phyloP scores from a whole-genome alignment of 768 basidiomycete genomes.

The Chalciporus pseudorubinellus region DNA sequence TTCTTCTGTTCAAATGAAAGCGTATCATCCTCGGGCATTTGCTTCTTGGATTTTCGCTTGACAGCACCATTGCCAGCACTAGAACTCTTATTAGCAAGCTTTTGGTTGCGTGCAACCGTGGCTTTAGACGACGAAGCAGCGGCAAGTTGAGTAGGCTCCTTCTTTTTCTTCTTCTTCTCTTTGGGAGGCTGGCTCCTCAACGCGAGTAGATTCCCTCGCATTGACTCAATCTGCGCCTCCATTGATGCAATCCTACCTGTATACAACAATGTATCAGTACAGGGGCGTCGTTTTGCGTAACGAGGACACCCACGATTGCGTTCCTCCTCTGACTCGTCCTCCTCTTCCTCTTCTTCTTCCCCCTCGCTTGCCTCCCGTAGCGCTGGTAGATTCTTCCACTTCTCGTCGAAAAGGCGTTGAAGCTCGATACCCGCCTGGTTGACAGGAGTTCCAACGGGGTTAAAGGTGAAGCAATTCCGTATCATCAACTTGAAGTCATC shows the following conservation, averaged over 20 bases:
- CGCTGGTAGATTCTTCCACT: constrained; percentile 78
- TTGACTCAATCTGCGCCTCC: constrained; percentile 78
- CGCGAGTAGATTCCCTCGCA: constrained; percentile 65
- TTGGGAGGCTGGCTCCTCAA: constrained; percentile 56
- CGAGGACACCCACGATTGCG: constrained; percentile 52
- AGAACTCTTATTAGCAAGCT: constrained; percentile 34
- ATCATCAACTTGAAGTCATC: constrained; percentile 95
- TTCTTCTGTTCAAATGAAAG: constrained; percentile 97
- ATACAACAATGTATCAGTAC: constrained; percentile 14
- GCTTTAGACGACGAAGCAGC: constrained; percentile 67
- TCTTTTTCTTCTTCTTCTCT: constrained; percentile 72
- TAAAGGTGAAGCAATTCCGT: constrained; percentile 89
- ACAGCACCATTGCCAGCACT: constrained; percentile 34
- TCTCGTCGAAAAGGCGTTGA: constrained; percentile 88
- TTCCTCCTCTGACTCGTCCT: constrained; percentile 67
- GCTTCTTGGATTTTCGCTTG: constrained; percentile 66
- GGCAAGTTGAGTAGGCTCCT: constrained; percentile 50
- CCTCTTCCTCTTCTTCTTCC: constrained; percentile 62
- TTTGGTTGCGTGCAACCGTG: constrained; percentile 45
- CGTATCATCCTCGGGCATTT: constrained; percentile 71
- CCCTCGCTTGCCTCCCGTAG: constrained; percentile 54
- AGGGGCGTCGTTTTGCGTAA: background rate
- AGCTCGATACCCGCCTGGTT: constrained; percentile 83
- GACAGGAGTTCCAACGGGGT: constrained; percentile 84
- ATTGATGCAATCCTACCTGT: constrained; percentile 71